Evolutionary conservation across 345 rosid species (phyloP).

Genomic region (Syzygium jambos): DNA sequence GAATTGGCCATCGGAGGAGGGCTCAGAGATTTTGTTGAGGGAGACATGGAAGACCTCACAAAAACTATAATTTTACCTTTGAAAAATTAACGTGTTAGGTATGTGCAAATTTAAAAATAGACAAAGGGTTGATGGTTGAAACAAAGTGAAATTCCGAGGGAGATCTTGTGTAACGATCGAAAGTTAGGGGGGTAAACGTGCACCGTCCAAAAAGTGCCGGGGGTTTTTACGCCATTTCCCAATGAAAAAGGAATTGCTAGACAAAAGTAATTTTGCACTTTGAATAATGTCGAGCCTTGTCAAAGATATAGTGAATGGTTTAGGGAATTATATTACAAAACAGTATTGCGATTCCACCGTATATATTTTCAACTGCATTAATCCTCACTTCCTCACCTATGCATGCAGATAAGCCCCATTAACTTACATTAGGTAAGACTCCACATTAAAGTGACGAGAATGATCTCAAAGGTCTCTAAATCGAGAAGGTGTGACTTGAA

Average conservation of each 20-base stretch:
- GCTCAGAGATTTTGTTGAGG: constrained; percentile 30
- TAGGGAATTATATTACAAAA: background rate
- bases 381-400: background rate
- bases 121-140: background rate
- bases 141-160: background rate
- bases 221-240: background rate
- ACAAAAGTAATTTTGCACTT: background rate
- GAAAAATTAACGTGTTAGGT: background rate
- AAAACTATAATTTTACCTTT: background rate
- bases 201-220: background rate
- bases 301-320: background rate
- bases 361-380: background rate
- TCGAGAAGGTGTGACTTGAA: background rate
- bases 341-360: no score
- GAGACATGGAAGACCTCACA: constrained; percentile 51
- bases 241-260: background rate
- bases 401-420: background rate
- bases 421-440: background rate
- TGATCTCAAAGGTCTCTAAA: background rate
- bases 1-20: constrained; percentile 32
- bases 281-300: background rate
- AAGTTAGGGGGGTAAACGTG: background rate
- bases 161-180: background rate
- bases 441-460: background rate
- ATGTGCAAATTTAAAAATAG: background rate